Evolutionary conservation across 75 land plant genomes (phyloP).

Genomic region (Larix kaempferi): DNA sequence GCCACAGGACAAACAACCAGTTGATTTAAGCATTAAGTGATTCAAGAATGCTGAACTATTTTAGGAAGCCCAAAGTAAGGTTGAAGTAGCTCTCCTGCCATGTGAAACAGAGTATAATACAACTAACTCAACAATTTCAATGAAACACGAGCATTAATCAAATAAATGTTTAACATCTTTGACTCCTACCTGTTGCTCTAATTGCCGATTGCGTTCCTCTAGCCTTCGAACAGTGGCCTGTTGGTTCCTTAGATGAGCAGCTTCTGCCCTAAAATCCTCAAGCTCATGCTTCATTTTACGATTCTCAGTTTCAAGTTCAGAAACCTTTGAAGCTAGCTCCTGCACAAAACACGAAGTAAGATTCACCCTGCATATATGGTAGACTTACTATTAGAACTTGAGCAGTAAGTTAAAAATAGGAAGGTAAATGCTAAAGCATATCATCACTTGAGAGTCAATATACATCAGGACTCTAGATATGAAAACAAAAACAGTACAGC

Average conservation of each 20-base stretch:
- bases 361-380: background rate
- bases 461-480: too few species aligned
- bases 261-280: conserved; percentile 91
- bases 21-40: too few species aligned
- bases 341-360: conserved; percentile 13
- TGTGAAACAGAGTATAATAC: too few species aligned
- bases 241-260: conserved; percentile 93
- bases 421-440: too few species aligned
- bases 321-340: conserved; percentile 73
- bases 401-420: too few species aligned
- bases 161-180: background rate
- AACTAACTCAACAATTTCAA: too few species aligned
- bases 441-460: too few species aligned
- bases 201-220: conserved; percentile 92
- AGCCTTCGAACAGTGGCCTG: conserved; percentile 96
- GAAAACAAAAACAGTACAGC: too few species aligned
- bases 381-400: background rate
- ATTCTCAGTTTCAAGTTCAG: conserved; percentile 90
- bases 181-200: conserved; percentile 85
- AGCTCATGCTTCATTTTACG: conserved; percentile 97
- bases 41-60: too few species aligned
- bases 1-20: too few species aligned
- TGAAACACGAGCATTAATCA: background rate
- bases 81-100: too few species aligned
- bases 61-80: too few species aligned